Conservation (phyloP, 768 basidiomycete genomes). For the Russula olivacea region DNA sequence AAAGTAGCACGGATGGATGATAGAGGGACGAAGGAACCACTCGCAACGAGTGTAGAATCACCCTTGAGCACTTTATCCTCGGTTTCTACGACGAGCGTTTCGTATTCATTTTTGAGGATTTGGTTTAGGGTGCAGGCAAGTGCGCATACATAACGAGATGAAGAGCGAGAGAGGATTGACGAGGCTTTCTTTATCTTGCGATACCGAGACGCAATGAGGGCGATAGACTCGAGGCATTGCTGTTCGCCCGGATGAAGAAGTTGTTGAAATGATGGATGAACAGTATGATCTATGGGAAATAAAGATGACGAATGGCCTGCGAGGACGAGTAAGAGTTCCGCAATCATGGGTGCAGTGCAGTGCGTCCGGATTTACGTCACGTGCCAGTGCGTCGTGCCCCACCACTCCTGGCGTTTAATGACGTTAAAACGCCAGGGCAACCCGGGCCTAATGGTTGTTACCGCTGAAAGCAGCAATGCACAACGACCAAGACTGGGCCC, state of each 20-base stretch:
- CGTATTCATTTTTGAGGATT: conserved; percentile 76
- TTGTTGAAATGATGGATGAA: conserved; percentile 58
- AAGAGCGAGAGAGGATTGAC: conserved; percentile 44
- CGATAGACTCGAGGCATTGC: conserved; percentile 76
- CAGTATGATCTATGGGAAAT: conserved; percentile 53
- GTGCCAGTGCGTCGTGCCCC: not conserved
- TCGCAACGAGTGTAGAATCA: conserved; percentile 72
- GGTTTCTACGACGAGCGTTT: conserved; percentile 68
- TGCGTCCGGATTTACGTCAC: conserved; percentile 1
- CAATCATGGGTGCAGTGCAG: conserved; percentile 55
- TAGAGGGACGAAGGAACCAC: conserved; percentile 77
- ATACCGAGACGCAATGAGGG: conserved; percentile 68
- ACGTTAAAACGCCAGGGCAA: not conserved
- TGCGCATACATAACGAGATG: conserved; percentile 74
- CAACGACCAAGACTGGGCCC: conserved; percentile 1
- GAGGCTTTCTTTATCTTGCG: conserved; percentile 60
- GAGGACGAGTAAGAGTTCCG: conserved; percentile 81
- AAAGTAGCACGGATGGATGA: conserved; percentile 80
- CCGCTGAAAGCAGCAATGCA: conserved; percentile 3
- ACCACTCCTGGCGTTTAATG: too few species aligned
- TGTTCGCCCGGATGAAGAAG: conserved; percentile 88
- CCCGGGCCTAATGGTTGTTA: not conserved
- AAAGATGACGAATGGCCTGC: conserved; percentile 84
- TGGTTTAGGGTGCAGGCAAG: conserved; percentile 66
- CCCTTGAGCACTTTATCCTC: conserved; percentile 73